phyloP scores from a whole-genome alignment of 176 grass and related monocot genomes.

The Cocos nucifera region DNA sequence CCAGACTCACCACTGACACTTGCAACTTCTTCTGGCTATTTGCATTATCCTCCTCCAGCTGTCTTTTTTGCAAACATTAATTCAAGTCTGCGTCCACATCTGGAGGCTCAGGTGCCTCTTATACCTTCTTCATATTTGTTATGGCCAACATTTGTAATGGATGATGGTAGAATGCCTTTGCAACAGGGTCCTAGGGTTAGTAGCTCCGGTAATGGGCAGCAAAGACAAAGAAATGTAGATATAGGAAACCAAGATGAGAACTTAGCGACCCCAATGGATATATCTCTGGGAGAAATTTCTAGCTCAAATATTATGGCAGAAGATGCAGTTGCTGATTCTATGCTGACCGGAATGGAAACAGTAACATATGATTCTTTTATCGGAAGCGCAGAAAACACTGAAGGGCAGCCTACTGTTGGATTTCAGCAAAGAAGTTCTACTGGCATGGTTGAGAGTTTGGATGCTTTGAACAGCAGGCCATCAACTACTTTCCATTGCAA shows the following conservation, averaged over 20 bases:
- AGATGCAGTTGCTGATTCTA: slow-evolving; percentile 10
- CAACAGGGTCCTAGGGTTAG: slow-evolving; percentile 35
- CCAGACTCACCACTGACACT: slow-evolving; percentile 66
- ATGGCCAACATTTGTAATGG: slow-evolving; percentile 38
- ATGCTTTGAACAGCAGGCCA: slow-evolving; percentile 22
- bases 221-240: slow-evolving; percentile 33
- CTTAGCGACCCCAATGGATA: slow-evolving; percentile 60
- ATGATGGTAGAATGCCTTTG: slow-evolving; percentile 34
- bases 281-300: slow-evolving; percentile 58
- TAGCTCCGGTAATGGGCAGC: slow-evolving; percentile 26
- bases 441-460: slow-evolving; percentile 24
- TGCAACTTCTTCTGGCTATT: slow-evolving; percentile 87
- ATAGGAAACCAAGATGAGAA: slow-evolving; percentile 33
- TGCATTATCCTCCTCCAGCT: slow-evolving; percentile 62
- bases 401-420: slow-evolving; percentile 16
- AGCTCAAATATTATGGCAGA: slow-evolving; percentile 20
- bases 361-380: neutral
- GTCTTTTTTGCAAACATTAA: slow-evolving; percentile 64
- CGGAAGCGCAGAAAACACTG: slow-evolving; percentile 5
- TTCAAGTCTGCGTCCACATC: slow-evolving; percentile 38
- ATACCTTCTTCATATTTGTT: slow-evolving; percentile 30
- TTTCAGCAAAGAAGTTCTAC: slow-evolving; percentile 20
- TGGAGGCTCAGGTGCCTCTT: slow-evolving; percentile 25
- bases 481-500: slow-evolving; percentile 24
- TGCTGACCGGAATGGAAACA: slow-evolving; percentile 18